Evolutionary conservation across 179 eudicot genomes (phyloP).

Genomic region (Silene vulgaris): DNA sequence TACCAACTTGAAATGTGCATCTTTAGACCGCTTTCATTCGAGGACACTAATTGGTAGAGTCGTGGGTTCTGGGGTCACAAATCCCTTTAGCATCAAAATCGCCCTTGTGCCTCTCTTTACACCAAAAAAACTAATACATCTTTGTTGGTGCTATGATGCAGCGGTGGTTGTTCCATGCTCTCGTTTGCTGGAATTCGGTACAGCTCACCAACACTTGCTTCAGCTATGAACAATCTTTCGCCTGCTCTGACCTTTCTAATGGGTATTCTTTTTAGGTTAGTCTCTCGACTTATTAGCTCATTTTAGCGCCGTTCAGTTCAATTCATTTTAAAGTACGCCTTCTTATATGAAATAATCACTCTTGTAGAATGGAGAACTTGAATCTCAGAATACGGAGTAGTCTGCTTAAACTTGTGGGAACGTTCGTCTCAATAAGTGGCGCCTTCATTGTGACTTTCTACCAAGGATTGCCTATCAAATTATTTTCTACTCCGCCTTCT

Average conservation of each 20-base stretch:
- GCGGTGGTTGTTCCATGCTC: conserved; percentile 28
- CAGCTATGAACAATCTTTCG: conserved; percentile 38
- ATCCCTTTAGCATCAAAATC: too few relatives aligned
- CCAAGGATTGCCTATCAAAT: conserved; percentile 29
- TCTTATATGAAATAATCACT: not conserved
- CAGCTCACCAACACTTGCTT: conserved; percentile 42
- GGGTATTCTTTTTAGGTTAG: conserved; percentile 38
- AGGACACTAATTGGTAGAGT: too few relatives aligned
- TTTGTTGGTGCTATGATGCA: conserved; percentile 18
- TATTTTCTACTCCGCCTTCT: conserved; percentile 10
- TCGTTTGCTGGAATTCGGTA: conserved; percentile 30
- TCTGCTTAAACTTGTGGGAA: conserved; percentile 29
- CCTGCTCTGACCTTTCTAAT: conserved; percentile 39
- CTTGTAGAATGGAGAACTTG: conserved; percentile 34
- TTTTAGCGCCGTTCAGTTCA: too few relatives aligned
- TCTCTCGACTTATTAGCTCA: not conserved
- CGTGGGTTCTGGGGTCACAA: too few relatives aligned
- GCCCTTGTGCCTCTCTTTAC: too few relatives aligned
- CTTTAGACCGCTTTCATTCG: too few relatives aligned
- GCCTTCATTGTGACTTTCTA: conserved; percentile 34
- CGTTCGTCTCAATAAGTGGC: conserved; percentile 38
- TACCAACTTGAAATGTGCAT: too few relatives aligned
- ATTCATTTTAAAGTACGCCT: too few relatives aligned
- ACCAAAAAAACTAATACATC: too few relatives aligned
- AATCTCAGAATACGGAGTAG: conserved; percentile 28